Evolutionary conservation across 1,139 yeast genomes (phyloP).

Genomic region (Protomyces macrosporus): DNA sequence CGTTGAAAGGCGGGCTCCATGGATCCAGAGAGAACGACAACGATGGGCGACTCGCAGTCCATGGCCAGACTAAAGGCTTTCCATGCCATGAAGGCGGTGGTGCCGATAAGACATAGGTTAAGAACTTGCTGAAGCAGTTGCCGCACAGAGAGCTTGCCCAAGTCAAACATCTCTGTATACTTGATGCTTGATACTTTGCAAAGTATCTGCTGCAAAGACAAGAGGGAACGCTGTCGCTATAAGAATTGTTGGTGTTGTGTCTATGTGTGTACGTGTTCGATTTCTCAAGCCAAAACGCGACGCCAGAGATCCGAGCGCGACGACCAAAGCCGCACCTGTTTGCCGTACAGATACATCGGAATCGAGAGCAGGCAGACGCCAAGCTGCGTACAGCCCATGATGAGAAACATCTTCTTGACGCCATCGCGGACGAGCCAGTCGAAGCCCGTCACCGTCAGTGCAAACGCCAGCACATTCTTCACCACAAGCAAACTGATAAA

Average conservation of each 20-base stretch:
- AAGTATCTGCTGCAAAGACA: not conserved
- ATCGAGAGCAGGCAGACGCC: constrained; percentile 30
- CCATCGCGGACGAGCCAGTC: constrained; percentile 30
- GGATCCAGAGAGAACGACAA: constrained; percentile 93
- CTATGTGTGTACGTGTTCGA: not conserved
- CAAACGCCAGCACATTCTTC: constrained; percentile 31
- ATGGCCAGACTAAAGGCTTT: constrained; percentile 71
- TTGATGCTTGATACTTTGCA: too few relatives aligned
- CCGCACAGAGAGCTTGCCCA: constrained; percentile 17
- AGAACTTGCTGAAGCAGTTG: constrained; percentile 24
- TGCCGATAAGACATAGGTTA: constrained; percentile 26
- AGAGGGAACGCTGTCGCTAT: too few relatives aligned
- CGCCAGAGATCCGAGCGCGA: constrained; percentile 15
- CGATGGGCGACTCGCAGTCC: constrained; percentile 87
- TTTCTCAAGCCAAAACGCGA: not conserved
- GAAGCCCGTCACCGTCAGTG: constrained; percentile 30
- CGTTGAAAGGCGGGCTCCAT: constrained; percentile 99
- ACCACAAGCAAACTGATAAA: constrained; percentile 30
- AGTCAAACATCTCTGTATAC: constrained; percentile 2
- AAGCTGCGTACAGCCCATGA: constrained; percentile 31
- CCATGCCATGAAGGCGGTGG: constrained; percentile 92
- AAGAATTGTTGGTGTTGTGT: too few relatives aligned
- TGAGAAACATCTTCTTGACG: constrained; percentile 26
- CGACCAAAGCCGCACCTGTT: constrained; percentile 26
- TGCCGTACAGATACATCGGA: constrained; percentile 30